Base-by-base conservation (phyloP, 1,284 basidiomycete genomes). In the Ceratobasidium papillatum region DNA sequence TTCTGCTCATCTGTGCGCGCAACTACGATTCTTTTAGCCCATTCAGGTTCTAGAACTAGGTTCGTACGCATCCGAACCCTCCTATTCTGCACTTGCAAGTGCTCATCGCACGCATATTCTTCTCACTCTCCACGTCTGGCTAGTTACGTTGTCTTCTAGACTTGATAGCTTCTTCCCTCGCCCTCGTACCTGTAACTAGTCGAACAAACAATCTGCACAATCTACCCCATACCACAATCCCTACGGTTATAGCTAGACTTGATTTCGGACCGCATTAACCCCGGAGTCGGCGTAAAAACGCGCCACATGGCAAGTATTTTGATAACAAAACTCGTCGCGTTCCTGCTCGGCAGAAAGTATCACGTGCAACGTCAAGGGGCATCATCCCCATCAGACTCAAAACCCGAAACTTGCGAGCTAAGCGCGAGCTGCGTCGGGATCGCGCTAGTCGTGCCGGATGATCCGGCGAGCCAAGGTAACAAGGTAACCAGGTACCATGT, bases 271-370 rank as follows among this genome's bases (percentile, higher is more conserved):
- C 54, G 54, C 30, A 58, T 27, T 32, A 58, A 58, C 27, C 12
- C 54, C 54, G 54, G 54, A 58, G 12, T 34, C 54, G 54, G 54
- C 27, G 17, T 30, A 19, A 58, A 58, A 36, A 58, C 54, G 54
- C 54, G 54, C 54, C 54, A 58, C 54, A 58, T 58, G 54, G 54
- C 54, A 19, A 17, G 54, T n/a, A n/a, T n/a, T n/a, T n/a, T n/a
- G n/a, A n/a, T n/a, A n/a, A n/a, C n/a, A n/a, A n/a, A n/a, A n/a
- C n/a, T n/a, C n/a, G n/a, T n/a, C n/a, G n/a, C n/a, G n/a, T n/a
- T n/a, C n/a, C n/a, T n/a, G 19, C 19, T 47, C 19, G 45, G 45
- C 45, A n/a, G 11, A 47, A 47, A 12, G 11, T 17, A 34, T 58
- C 54, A 58, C 54, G 30, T 58, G 54, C 3, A 58, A 58, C 51